A percentile compares a stretch with the other conserved stretches of the same genome.
phyloP scores from a whole-genome alignment of 257 asterid genomes.

The Leptodermis oblonga region DNA sequence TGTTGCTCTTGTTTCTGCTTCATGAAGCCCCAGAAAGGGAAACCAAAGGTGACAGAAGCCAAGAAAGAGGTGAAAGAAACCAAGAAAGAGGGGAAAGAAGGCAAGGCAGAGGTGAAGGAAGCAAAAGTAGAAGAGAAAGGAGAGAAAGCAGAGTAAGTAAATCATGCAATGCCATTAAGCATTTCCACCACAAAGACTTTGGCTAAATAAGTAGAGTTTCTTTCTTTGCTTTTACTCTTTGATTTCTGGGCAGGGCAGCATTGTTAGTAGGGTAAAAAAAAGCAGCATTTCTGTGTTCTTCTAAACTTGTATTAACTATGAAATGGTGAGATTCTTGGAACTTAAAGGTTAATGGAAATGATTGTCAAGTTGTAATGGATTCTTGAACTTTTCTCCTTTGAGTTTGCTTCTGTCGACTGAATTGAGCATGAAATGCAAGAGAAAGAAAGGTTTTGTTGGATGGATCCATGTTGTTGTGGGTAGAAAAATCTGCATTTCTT shows the following conservation, averaged over 20 bases:
- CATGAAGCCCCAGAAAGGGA: slow-evolving; percentile 61
- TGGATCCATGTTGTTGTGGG: too few relatives aligned
- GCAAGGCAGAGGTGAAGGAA: slow-evolving; percentile 2
- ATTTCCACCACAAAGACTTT: neutral
- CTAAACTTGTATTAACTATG: neutral
- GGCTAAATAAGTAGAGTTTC: neutral
- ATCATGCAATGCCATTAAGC: neutral
- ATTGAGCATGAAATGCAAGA: too few relatives aligned
- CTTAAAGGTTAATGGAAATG: too few relatives aligned
- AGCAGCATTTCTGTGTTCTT: neutral
- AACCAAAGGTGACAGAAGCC: slow-evolving; percentile 31
- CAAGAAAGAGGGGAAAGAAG: neutral
- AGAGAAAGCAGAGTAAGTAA: slow-evolving; percentile 13
- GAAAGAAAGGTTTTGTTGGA: too few relatives aligned
- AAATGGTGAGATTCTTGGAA: neutral
- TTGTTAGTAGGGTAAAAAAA: neutral
- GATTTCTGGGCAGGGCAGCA: neutral
- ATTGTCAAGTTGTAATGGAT: too few relatives aligned
- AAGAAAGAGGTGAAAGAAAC: neutral
- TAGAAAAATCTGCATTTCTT: too few relatives aligned
- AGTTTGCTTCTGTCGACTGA: too few relatives aligned
- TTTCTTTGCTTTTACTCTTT: neutral
- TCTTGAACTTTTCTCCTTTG: too few relatives aligned
- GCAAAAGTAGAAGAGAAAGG: slow-evolving; percentile 9
- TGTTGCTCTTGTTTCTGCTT: slow-evolving; percentile 83